Percentiles rank a stretch among this genome's conserved stretches.
These are phyloP conservation scores for Rutidosis leptorrhynchoides DNA, from an alignment of 129 eudicot genomes.

Conservation along the genomic window DNA sequence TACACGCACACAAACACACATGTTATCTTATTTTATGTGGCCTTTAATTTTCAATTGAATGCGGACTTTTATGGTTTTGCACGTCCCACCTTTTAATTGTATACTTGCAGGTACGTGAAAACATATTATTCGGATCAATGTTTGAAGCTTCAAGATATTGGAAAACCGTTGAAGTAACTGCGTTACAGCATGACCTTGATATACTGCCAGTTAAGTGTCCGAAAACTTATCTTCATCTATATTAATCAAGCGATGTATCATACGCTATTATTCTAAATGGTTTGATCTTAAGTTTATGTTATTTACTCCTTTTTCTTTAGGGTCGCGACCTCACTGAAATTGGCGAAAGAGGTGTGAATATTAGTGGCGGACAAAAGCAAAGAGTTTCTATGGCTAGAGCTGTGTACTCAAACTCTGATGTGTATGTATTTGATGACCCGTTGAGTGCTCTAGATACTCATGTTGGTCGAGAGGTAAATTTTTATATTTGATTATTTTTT, in stretches of 20 bases:
- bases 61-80: neutral
- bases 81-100: neutral
- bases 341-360: slow-evolving; percentile 98
- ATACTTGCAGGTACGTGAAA: slow-evolving; percentile 69
- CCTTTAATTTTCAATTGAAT: neutral
- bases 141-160: slow-evolving; percentile 62
- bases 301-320: slow-evolving; percentile 33
- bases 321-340: slow-evolving; percentile 96
- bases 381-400: slow-evolving; percentile 99
- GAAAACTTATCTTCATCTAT: slow-evolving; percentile 1
- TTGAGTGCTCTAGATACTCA: slow-evolving; percentile 94
- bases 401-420: slow-evolving; percentile 88
- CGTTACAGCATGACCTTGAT: slow-evolving; percentile 78
- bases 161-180: slow-evolving; percentile 66
- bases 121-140: slow-evolving; percentile 77
- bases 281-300: slow-evolving; percentile 11
- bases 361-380: slow-evolving; percentile 98
- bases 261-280: neutral
- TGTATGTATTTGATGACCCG: slow-evolving; percentile 93
- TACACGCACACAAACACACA: slow-evolving; percentile 4
- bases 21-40: slow-evolving; percentile 6
- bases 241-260: neutral
- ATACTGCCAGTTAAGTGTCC: slow-evolving; percentile 67
- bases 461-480: slow-evolving; percentile 81
- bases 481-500: neutral